phyloP scores from a whole-genome alignment of 2,329 filamentous ascomycete species.

The Penicillium frequentans region DNA sequence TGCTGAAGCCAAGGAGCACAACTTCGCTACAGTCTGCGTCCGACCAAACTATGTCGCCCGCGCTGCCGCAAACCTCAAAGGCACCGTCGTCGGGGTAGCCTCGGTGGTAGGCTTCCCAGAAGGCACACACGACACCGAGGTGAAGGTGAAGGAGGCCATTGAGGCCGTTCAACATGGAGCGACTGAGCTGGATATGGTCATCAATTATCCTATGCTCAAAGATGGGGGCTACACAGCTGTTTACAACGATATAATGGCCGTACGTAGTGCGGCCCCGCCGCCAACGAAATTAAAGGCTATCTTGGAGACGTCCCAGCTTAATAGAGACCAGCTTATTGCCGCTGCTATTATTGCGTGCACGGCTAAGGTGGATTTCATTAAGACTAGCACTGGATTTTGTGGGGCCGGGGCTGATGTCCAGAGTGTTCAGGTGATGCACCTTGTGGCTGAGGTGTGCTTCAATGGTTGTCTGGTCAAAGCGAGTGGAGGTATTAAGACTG shows the following conservation, averaged over 20 bases:
- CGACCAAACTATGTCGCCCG: slow-evolving; percentile 54
- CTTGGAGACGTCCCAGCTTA: slow-evolving; percentile 58
- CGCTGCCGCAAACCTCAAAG: slow-evolving; percentile 48
- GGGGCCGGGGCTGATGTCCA: slow-evolving; percentile 55
- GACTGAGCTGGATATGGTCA: slow-evolving; percentile 59
- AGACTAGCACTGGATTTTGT: slow-evolving; percentile 61
- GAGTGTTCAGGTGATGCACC: slow-evolving; percentile 56
- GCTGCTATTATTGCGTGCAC: slow-evolving; percentile 53
- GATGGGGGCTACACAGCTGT: slow-evolving; percentile 48
- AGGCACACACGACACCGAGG: slow-evolving; percentile 53
- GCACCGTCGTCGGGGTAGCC: slow-evolving; percentile 52
- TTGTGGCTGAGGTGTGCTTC: slow-evolving; percentile 44
- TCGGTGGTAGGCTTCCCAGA: slow-evolving; percentile 63
- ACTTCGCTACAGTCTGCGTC: slow-evolving; percentile 56
- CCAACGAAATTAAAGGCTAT: slow-evolving; percentile 56
- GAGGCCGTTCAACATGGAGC: slow-evolving; percentile 53
- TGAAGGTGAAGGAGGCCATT: slow-evolving; percentile 54
- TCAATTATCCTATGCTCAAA: slow-evolving; percentile 54
- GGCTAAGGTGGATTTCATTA: slow-evolving; percentile 59
- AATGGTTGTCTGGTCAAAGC: slow-evolving; percentile 55
- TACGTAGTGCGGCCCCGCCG: slow-evolving; percentile 49
- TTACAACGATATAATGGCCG: slow-evolving; percentile 54
- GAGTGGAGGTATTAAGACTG: slow-evolving; percentile 55
- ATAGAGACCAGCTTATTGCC: slow-evolving; percentile 51
- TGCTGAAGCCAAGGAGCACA: slow-evolving; percentile 51